Evolutionary conservation across 257 asterid genomes (phyloP), one percentile per base, ranked within the genome.

Genomic region (Solanum raphanifolium): DNA sequence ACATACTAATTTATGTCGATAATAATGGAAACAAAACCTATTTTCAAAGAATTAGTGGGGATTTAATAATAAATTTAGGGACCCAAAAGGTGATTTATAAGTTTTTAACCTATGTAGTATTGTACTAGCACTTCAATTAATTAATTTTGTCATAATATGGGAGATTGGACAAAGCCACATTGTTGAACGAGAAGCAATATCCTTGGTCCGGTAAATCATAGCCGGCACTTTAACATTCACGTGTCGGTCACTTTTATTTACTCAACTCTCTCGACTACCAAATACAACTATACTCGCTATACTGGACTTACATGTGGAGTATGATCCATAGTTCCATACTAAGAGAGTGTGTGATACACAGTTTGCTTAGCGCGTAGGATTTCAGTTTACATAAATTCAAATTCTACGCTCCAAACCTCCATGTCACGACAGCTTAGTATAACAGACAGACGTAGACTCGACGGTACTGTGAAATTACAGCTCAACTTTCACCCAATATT

Each of bases 371-470:
- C 32, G 87, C 86, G 89, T 46, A 38, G 27, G 13, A 74, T 38
- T 4, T 10, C 0, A 13, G 23, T 35, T 8, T 3, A 29, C 6
- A 4, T 21, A 5, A 43, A 62, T 27, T 85, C 78, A 38, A 92
- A 91, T 89, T 71, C 75, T 86, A 85, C 90, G 93, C 90, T 92
- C 93, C 90, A 48, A 48, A 46, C 71, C 65, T 79, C 90, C 89
- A 88, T 89, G 29, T 89, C 90, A 86, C 82, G 94, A 91, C 92
- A 91, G 88, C 83, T 88, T 87, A 87, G 73, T 81, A 38, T 87
- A 91, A 91, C 97, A 92, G 91, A 72, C 91, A 78, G 92, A 93
- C 95, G 95, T 91, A 92, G 94, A 91, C 95, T 58, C 84, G 83
- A 94, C 95, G 95, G 62, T 83, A 71, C 92, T 41, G 75, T 13